Evolutionary conservation across 345 rosid species (phyloP), one percentile per base, ranked within the genome.

Genomic region (Brassica incana): DNA sequence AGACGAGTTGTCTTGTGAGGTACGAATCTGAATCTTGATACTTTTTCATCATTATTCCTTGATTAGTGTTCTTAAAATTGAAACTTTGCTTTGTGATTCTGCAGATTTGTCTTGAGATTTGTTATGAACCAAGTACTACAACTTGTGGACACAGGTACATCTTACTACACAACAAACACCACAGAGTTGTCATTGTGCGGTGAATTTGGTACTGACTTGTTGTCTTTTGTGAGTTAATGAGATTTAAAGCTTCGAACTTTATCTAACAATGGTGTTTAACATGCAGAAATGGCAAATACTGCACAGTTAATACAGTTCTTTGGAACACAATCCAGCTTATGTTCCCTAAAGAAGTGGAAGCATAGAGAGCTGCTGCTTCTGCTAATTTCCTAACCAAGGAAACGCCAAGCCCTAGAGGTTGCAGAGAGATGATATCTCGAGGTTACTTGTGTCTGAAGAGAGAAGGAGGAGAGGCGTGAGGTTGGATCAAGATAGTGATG

Each of bases 321-420:
- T 95, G 96, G 99, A 95, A 95, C 86, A 95, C 98, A 32, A 93
- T 95, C 60, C 98, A 93, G 84, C 98, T 95, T 77, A 80, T 93
- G 73, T 93, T 95, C 65, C 97, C 99, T 0, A 80, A 86, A 78
- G 99, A 95, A 80, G 87, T 95, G 2, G 97, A 89, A 82, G 85
- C 92, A 70, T 88, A 97, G 75, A 89, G 87, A 84, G 92, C 90
- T 29, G 92, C 90, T 9, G 78, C 69, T 60, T 76, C 77, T 30
- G 45, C 18, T 65, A 83, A 71, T 33, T 65, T 36, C 70, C 72
- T 14, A 27, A 20, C 12, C 12, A 75, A 71, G 33, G 76, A 76
- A 8, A 77, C 65, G 0, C 50, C 78, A 3, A 81, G 67, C 52
- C 78, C 75, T 33, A 77, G 71, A 88, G 97, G 87, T 62, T 88